Evolutionary conservation across 2,329 filamentous ascomycete species (phyloP), one percentile per base, ranked within the genome.

Genomic region (Pseudophaeomoniella oleicola): DNA sequence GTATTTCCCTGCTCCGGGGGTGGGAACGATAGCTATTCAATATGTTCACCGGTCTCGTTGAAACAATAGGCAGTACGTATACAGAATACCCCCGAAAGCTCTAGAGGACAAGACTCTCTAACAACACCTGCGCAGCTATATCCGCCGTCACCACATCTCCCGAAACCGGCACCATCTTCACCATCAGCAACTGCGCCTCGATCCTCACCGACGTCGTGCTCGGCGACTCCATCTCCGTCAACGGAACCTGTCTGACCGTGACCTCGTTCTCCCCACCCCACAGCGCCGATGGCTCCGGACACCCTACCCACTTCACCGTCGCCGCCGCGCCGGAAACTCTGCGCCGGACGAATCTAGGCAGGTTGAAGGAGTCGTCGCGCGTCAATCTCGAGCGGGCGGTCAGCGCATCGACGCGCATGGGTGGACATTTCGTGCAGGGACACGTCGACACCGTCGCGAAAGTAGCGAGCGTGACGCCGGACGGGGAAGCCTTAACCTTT

Each of bases 1-100:
- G n/a, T n/a, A n/a, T n/a, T n/a, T n/a, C n/a, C n/a, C n/a, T n/a
- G n/a, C n/a, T n/a, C n/a, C n/a, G n/a, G n/a, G n/a, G n/a, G n/a
- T n/a, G n/a, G n/a, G n/a, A n/a, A n/a, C n/a, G n/a, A n/a, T n/a
- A 33, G 12, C 11, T 14, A n/a, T 39, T 36, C 49, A 66, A 43
- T 42, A 96, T 98, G 90, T 96, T 98, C 55, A 96, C 90, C 39
- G 90, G 90, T 48, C 81, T 94, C 43, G 83, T 94, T 37, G 86
- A 94, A 63, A 81, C 80, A 43, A 80, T 96, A 45, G 90, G 90
- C 66, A 87, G 88, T 93, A 66, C 62, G 78, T 65, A 14, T 14
- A 36, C n/a, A n/a, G n/a, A n/a, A n/a, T n/a, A n/a, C n/a, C n/a
- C n/a, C n/a, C n/a, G n/a, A n/a, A n/a, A n/a, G n/a, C n/a, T 29